Percentiles rank a stretch among this genome's conserved stretches.
These are phyloP conservation scores for Apiotrichum siamense DNA, from an alignment of 1,284 basidiomycete species.

Conservation along the genomic window DNA sequence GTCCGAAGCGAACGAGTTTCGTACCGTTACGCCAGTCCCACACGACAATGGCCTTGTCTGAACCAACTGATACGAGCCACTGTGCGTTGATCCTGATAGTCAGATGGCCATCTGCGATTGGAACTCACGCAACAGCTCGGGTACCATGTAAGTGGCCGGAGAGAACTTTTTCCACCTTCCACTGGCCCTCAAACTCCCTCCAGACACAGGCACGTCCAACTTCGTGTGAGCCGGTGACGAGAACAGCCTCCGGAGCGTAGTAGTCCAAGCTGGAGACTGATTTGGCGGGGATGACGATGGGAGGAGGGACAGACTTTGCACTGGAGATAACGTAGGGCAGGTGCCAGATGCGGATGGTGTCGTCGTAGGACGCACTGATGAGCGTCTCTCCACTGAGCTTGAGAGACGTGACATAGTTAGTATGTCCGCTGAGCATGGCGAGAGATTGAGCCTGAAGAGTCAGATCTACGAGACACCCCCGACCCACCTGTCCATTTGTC, in stretches of 20 bases:
- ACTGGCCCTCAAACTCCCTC: conserved; percentile 61
- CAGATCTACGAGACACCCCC: background rate
- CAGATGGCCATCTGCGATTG: conserved; percentile 18
- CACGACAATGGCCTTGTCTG: conserved; percentile 80
- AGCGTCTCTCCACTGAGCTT: conserved; percentile 61
- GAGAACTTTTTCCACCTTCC: conserved; percentile 72
- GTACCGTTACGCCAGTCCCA: conserved; percentile 63
- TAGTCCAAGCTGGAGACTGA: conserved; percentile 87
- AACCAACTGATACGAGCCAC: conserved; percentile 81
- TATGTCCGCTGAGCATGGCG: conserved; percentile 72
- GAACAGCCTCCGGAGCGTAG: conserved; percentile 73
- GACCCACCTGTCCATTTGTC: conserved; percentile 34
- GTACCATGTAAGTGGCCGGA: conserved; percentile 54
- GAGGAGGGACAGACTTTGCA: conserved; percentile 10
- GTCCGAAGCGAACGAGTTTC: conserved; percentile 83
- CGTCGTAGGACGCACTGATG: conserved; percentile 83
- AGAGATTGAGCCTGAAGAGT: conserved; percentile 62
- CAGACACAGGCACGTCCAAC: conserved; percentile 75
- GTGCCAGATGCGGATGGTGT: conserved; percentile 79
- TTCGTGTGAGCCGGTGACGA: conserved; percentile 87
- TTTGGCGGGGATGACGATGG: conserved; percentile 53
- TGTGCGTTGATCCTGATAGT: conserved; percentile 72
- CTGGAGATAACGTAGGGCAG: conserved; percentile 57
- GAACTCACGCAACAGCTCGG: conserved; percentile 34
- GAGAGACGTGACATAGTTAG: conserved; percentile 79